Conservation (phyloP, 176 grass and related monocot genomes). For the Aechmea fasciata region DNA sequence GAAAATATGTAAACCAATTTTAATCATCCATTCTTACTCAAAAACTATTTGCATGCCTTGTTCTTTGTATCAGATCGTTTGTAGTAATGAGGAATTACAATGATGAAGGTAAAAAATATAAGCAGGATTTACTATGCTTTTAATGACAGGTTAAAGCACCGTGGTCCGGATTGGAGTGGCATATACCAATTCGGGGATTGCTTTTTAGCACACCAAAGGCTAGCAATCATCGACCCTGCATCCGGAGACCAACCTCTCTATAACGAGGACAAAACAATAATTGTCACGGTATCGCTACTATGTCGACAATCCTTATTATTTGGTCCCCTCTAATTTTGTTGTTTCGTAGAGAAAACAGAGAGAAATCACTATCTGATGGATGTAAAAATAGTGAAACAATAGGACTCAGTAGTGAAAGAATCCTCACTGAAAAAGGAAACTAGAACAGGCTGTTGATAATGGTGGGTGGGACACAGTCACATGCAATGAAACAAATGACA, state of each 20-base stretch:
- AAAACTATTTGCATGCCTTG: too few relatives aligned
- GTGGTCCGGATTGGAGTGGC: slow-evolving; percentile 68
- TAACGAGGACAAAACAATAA: slow-evolving; percentile 54
- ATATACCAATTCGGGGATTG: slow-evolving; percentile 39
- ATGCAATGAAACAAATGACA: too few relatives aligned
- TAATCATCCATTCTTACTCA: too few relatives aligned
- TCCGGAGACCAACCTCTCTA: slow-evolving; percentile 84
- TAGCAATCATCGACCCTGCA: slow-evolving; percentile 67
- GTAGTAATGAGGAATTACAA: neutral
- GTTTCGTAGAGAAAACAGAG: neutral
- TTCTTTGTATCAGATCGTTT: neutral
- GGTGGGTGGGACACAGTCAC: too few relatives aligned
- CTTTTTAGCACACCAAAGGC: slow-evolving; percentile 69
- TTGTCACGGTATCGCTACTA: slow-evolving; percentile 34
- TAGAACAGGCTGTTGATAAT: too few relatives aligned
- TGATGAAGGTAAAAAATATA: neutral
- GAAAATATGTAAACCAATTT: too few relatives aligned
- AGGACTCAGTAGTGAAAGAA: neutral
- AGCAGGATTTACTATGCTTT: neutral
- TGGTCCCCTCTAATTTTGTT: slow-evolving; percentile 2
- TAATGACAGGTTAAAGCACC: slow-evolving; percentile 49
- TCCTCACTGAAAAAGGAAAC: too few relatives aligned
- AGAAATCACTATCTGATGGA: too few relatives aligned
- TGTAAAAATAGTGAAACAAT: neutral
- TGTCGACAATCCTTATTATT: neutral